Evolutionary conservation across 2,329 filamentous ascomycete species (phyloP), one percentile per base, ranked within the genome.

Genomic region (Pseudonectria foliicola): DNA sequence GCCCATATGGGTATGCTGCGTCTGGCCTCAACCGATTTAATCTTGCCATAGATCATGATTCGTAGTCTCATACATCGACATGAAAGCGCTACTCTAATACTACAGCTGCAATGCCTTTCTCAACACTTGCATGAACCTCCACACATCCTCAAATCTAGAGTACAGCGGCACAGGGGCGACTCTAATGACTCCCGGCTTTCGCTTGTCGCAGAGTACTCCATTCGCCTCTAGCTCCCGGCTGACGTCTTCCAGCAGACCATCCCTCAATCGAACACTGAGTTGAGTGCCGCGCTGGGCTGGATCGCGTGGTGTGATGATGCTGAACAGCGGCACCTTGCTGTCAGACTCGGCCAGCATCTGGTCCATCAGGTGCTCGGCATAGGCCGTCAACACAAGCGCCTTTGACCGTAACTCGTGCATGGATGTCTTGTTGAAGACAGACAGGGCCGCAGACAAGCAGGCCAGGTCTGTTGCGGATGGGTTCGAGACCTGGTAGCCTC

Each of bases 131-230:
- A 71, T 66, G 36, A 68, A 70, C 30, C 47, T 60, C 61, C 61
- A 70, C 6, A 88, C 79, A 49, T 95, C 88, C 39, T 70, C 68
- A 55, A 85, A 93, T 0, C 74, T 77, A 52, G 90, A 90, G 61
- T 94, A 95, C 46, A 95, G 58, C 7, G 88, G 87, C 27, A 84
- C 82, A 2, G 89, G 88, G 2, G 88, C 86, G 2, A 93, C 78
- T 2, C 88, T 70, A 33, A 95, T 80, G 12, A 95, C 88, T 54
- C 89, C 80, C 2, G 89, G 88, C 57, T 85, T 85, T 39, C 88
- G 70, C 69, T 92, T 84, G 55, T 95, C 88, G 25, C 85, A 78
- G 1, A 93, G 73, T 3, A 92, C 78, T 1, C 82, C 84, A 2
- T 75, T 71, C 10, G 75, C 70, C 47, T 85, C 76, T 18, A 95